Conservation (phyloP, 352 stramenopile species). For the Phytophthora pisi region DNA sequence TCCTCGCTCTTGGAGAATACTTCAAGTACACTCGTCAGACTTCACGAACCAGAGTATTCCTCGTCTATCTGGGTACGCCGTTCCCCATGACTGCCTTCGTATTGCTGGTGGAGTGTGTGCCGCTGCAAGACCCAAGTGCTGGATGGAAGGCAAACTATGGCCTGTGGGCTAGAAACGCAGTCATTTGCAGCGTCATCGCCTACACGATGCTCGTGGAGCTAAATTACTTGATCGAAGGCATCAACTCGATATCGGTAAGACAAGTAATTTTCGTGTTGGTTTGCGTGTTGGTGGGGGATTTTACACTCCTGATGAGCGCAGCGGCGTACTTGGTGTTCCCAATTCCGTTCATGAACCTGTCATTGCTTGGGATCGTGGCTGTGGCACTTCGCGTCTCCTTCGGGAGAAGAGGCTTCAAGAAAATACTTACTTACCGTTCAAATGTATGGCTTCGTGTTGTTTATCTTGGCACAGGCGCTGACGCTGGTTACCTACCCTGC, state of each 20-base stretch:
- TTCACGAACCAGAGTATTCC: slow-evolving; percentile 12
- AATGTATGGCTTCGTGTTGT: slow-evolving; percentile 13
- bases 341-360: slow-evolving; percentile 22
- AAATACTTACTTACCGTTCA: slow-evolving; percentile 17
- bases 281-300: slow-evolving; percentile 11
- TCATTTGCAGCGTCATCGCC: slow-evolving; percentile 18
- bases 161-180: slow-evolving; percentile 16
- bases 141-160: slow-evolving; percentile 22
- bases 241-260: slow-evolving; percentile 8
- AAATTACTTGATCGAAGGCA: slow-evolving; percentile 14
- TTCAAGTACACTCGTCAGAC: slow-evolving; percentile 12
- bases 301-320: slow-evolving; percentile 6
- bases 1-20: slow-evolving; percentile 37
- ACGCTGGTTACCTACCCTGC: slow-evolving; percentile 19
- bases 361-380: slow-evolving; percentile 16
- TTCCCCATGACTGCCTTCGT: slow-evolving; percentile 24
- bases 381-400: slow-evolving; percentile 6
- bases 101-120: slow-evolving; percentile 16
- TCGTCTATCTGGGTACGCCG: slow-evolving; percentile 23
- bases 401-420: not conserved
- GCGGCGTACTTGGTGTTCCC: slow-evolving; percentile 20
- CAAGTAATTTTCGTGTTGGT: slow-evolving; percentile 12
- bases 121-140: slow-evolving; percentile 13
- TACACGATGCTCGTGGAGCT: slow-evolving; percentile 19
- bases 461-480: slow-evolving; percentile 20